Evolutionary conservation across 225 moss, liverwort and hornwort species (phyloP).

Genomic region (Sphagnum tenellum): DNA sequence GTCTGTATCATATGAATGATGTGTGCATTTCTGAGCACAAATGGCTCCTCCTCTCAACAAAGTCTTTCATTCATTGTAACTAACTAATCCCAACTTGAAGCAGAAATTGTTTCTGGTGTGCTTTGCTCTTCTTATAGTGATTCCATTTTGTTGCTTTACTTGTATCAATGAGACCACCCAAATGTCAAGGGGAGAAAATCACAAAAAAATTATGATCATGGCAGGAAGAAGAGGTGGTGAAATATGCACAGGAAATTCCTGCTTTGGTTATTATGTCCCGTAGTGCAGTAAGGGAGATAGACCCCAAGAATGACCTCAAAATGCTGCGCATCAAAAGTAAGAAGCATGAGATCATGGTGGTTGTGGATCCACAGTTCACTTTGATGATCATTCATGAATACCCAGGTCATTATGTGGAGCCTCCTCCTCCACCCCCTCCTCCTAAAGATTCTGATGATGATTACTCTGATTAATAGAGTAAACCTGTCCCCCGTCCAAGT

Average conservation of each 20-base stretch:
- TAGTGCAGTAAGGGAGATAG: conserved; percentile 73
- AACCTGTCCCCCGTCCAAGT: too few species aligned
- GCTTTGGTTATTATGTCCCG: conserved; percentile 63
- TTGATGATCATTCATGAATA: conserved; percentile 75
- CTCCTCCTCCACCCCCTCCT: conserved; percentile 34
- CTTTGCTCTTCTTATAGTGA: too few species aligned
- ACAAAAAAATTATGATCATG: neutral
- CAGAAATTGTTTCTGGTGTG: neutral
- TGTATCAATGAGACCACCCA: neutral
- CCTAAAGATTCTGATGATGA: conserved; percentile 44
- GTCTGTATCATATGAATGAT: neutral
- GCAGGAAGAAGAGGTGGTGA: conserved; percentile 58
- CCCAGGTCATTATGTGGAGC: conserved; percentile 54
- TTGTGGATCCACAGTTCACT: conserved; percentile 71
- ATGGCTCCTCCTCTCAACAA: too few species aligned
- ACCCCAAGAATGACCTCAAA: conserved; percentile 61
- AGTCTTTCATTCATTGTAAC: neutral
- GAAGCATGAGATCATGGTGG: conserved; percentile 68
- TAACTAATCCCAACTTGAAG: neutral
- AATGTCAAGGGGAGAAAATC: too few species aligned
- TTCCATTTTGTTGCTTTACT: too few species aligned
- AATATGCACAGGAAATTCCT: conserved; percentile 64
- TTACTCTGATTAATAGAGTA: conserved; percentile 7
- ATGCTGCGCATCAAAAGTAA: conserved; percentile 87
- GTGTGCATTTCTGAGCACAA: neutral